phyloP scores from a whole-genome alignment of 352 stramenopile genomes.

The Achlya hypogyna region DNA sequence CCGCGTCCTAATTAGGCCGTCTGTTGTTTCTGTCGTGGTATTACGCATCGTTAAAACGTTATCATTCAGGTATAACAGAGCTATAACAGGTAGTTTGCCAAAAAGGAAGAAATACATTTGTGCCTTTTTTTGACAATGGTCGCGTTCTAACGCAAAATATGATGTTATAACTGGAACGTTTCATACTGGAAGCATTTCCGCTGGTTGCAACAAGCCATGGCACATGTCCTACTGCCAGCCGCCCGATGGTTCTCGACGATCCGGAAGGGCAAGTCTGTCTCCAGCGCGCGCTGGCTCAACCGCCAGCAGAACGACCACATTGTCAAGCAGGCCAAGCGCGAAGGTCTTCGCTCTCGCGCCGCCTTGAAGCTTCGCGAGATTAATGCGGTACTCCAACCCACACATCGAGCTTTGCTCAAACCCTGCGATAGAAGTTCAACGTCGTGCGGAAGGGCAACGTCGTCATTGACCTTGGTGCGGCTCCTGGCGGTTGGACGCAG shows the following conservation, averaged over 20 bases:
- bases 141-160: no score
- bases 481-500: slow-evolving; percentile 79
- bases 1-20: neutral
- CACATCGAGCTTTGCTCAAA: neutral
- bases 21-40: no score
- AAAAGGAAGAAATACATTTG: neutral
- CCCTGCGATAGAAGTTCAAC: slow-evolving; percentile 43
- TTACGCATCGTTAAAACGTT: no score
- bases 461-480: slow-evolving; percentile 75
- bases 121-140: neutral
- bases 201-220: neutral
- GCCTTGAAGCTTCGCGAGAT: slow-evolving; percentile 80
- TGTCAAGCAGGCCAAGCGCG: slow-evolving; percentile 78
- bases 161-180: no score
- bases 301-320: slow-evolving; percentile 78
- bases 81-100: neutral
- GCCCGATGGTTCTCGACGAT: slow-evolving; percentile 27
- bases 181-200: no score
- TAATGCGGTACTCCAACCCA: slow-evolving; percentile 36
- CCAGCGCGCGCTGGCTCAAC: slow-evolving; percentile 73
- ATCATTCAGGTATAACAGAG: neutral
- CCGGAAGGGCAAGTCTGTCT: slow-evolving; percentile 75
- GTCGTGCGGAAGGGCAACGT: slow-evolving; percentile 52
- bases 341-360: slow-evolving; percentile 67
- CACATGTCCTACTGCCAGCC: neutral